These are phyloP conservation scores for Fusarium denticulatum DNA, from an alignment of 2,329 filamentous ascomycete species.

Conservation along the genomic window DNA sequence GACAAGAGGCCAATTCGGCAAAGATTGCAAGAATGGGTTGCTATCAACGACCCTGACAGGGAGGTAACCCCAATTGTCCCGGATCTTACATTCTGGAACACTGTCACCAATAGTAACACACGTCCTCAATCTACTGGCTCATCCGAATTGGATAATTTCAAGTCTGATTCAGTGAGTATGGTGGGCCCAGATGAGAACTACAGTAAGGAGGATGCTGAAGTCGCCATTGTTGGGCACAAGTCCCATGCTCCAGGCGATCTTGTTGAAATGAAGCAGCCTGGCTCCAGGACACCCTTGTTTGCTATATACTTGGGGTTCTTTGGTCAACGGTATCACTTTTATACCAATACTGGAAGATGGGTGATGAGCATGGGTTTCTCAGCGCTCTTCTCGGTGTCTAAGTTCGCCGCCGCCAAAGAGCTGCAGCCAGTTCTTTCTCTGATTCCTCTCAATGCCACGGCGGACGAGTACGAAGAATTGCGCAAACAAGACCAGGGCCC, in stretches of 20 bases:
- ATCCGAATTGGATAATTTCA: slow-evolving; percentile 46
- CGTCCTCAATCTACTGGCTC: slow-evolving; percentile 49
- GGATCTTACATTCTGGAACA: slow-evolving; percentile 41
- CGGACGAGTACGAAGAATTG: slow-evolving; percentile 47
- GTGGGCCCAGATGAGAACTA: slow-evolving; percentile 39
- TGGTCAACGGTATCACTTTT: slow-evolving; percentile 63
- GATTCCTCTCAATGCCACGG: slow-evolving; percentile 43
- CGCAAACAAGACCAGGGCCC: slow-evolving; percentile 53
- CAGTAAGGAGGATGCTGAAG: slow-evolving; percentile 43
- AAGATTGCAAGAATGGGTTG: slow-evolving; percentile 36
- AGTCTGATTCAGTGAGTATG: slow-evolving; percentile 36
- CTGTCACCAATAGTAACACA: slow-evolving; percentile 46
- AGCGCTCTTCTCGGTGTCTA: slow-evolving; percentile 60
- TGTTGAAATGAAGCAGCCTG: slow-evolving; percentile 56
- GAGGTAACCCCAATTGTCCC: slow-evolving; percentile 21
- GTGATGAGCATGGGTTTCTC: slow-evolving; percentile 54
- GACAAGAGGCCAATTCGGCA: slow-evolving; percentile 35
- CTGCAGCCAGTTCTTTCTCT: slow-evolving; percentile 51
- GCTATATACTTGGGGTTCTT: slow-evolving; percentile 64
- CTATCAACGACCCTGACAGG: slow-evolving; percentile 4
- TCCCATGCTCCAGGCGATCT: slow-evolving; percentile 58
- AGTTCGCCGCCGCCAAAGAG: slow-evolving; percentile 56
- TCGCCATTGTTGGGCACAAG: slow-evolving; percentile 40
- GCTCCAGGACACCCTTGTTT: slow-evolving; percentile 58
- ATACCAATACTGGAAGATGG: slow-evolving; percentile 63